Base-by-base conservation (phyloP, 169 alveolate species). In the Pseudocohnilembus persalinus region DNA sequence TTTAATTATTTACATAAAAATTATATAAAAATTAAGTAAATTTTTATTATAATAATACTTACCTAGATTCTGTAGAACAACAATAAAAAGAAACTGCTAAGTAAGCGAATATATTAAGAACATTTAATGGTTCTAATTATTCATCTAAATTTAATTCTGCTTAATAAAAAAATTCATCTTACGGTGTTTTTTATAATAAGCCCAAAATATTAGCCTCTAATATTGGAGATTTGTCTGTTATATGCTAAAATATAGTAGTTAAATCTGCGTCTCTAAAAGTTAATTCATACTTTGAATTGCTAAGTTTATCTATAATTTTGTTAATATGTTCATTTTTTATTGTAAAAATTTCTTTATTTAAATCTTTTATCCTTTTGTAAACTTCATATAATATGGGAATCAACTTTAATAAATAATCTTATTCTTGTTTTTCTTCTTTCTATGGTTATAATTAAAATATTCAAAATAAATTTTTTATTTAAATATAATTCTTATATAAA, bases 41-140 rank as follows among this genome's bases (percentile, higher is more conserved):
- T 49, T 11, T 4, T 11, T 20, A 11, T 49, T 49, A 11, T 49
- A 49, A 49, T 49, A 49, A 49, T 49, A 49, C 4, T n/a, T 77
- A 85, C 63, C 83, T 85, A 27, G 89, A 65, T 81, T 85, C 89
- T 28, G 89, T 85, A 29, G 89, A 85, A 27, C 80, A 68, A 35
- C 89, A 85, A 85, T 85, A 85, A 0, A 85, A 79, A 20, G 85
- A 73, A 24, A 79, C 80, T 32, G 77, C 83, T 25, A 85, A 79
- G 27, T 77, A 31, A 0, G 82, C 68, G 68, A 49, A 49, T 11
- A 49, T 4, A 49, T 49, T 11, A 4, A 49, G 4, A 4, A 49
- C 4, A 49, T 20, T 49, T 49, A 11, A 4, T 11, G 68, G 20
- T 11, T 49, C 26, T 20, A 49, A 49, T 49, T 49, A 4, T 20